A percentile compares a stretch with the other conserved stretches of the same genome.
phyloP scores from a whole-genome alignment of 768 basidiomycete genomes.

The Wakefieldia striispora region DNA sequence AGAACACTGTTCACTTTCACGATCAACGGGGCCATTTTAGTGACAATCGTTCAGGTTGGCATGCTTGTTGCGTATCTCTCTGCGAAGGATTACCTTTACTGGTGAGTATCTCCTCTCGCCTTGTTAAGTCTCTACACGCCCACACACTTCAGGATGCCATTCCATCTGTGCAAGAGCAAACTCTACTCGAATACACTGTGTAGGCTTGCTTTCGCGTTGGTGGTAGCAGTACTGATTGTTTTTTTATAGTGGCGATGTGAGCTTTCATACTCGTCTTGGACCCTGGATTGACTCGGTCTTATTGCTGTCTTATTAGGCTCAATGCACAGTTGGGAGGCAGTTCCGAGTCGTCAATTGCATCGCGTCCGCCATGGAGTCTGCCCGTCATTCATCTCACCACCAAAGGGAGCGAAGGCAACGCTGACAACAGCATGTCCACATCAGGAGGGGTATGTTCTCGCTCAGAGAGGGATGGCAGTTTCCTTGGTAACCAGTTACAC shows the following conservation, averaged over 20 bases:
- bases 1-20: conserved; percentile 16
- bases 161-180: conserved; percentile 24
- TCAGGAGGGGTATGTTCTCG: conserved; percentile 2
- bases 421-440: conserved; percentile 2
- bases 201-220: conserved; percentile 1
- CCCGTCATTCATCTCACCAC: conserved; percentile 4
- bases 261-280: not conserved
- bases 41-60: conserved; percentile 18
- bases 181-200: conserved; percentile 22
- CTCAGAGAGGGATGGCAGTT: not conserved
- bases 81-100: conserved; percentile 15
- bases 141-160: conserved; percentile 16
- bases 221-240: not conserved
- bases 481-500: conserved; percentile 4
- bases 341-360: conserved; percentile 1
- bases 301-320: conserved; percentile 6
- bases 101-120: conserved; percentile 4
- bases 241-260: conserved; percentile 16
- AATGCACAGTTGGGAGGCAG: conserved; percentile 9
- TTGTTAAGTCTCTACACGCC: not conserved
- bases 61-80: conserved; percentile 13
- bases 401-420: not conserved
- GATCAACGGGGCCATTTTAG: conserved; percentile 19
- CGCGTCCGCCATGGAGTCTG: conserved; percentile 6
- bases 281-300: not conserved